Evolutionary conservation across 1,284 basidiomycete species (phyloP).

Genomic region (Anthracocystis setariae): DNA sequence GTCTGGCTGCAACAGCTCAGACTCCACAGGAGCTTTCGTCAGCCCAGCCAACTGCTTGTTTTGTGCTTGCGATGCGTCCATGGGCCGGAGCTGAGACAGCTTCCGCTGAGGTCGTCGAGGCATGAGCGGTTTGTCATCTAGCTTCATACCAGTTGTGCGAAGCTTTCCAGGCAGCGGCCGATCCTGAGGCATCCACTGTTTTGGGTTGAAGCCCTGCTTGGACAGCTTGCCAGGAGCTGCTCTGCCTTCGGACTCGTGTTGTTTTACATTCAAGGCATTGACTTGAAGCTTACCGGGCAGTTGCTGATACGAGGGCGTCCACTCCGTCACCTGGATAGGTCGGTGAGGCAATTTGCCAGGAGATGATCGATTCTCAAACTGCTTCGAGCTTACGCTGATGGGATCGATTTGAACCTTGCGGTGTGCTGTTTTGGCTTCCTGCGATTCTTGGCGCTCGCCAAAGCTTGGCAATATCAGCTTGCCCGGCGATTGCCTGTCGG

Average conservation of each 20-base stretch:
- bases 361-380: too few relatives aligned
- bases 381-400: too few relatives aligned
- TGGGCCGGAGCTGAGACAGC: neutral
- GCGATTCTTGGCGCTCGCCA: neutral
- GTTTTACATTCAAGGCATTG: too few relatives aligned
- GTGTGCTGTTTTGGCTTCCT: neutral
- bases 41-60: neutral
- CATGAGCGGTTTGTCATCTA: neutral
- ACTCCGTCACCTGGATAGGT: too few relatives aligned
- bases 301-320: too few relatives aligned
- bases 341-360: too few relatives aligned
- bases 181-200: neutral
- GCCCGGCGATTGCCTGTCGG: neutral
- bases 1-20: neutral
- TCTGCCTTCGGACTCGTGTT: neutral
- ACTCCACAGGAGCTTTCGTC: neutral
- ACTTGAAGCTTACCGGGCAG: too few relatives aligned
- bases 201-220: neutral
- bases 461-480: neutral
- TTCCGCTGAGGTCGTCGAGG: neutral
- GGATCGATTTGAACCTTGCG: too few relatives aligned
- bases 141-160: too few relatives aligned
- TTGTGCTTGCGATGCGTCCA: neutral
- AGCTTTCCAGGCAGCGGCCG: neutral
- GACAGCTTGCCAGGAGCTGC: neutral